These are phyloP conservation scores for Rosa rugosa DNA, from an alignment of 306 rosid genomes.

Conservation along the genomic window DNA sequence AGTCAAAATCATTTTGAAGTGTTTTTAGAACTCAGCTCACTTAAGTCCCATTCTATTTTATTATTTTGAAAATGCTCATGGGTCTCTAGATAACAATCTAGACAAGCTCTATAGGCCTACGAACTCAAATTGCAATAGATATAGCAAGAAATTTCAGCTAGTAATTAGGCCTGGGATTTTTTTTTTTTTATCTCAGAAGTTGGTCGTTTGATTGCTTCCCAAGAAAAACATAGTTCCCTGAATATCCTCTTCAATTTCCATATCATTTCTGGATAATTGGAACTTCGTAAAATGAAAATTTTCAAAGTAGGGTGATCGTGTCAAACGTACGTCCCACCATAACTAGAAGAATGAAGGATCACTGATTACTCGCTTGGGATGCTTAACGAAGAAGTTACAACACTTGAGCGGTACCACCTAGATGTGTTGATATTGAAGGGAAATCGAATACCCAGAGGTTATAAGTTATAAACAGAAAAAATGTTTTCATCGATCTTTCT, in stretches of 20 bases:
- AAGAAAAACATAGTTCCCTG: not conserved
- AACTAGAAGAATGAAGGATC: not conserved
- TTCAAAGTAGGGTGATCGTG: not conserved
- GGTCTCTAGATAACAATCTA: no score
- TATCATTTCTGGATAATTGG: not conserved
- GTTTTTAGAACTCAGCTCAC: no score
- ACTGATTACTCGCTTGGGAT: not conserved
- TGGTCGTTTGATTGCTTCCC: not conserved
- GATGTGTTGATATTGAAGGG: not conserved
- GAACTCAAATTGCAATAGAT: no score
- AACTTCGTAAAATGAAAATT: not conserved
- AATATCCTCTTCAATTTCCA: not conserved
- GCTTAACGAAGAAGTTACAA: not conserved
- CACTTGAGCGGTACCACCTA: not conserved
- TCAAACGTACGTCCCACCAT: not conserved
- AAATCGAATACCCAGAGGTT: not conserved
- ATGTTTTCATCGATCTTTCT: not conserved
- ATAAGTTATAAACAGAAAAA: no score
- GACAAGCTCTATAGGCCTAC: no score
- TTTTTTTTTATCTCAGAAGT: not conserved
- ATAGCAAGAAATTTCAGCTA: no score
- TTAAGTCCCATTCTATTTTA: no score
- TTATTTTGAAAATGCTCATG: no score
- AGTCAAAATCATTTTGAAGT: no score
- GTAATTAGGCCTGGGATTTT: not conserved